Base-by-base conservation (phyloP, 2,329 filamentous ascomycete genomes). In the Colletotrichum sp. region DNA sequence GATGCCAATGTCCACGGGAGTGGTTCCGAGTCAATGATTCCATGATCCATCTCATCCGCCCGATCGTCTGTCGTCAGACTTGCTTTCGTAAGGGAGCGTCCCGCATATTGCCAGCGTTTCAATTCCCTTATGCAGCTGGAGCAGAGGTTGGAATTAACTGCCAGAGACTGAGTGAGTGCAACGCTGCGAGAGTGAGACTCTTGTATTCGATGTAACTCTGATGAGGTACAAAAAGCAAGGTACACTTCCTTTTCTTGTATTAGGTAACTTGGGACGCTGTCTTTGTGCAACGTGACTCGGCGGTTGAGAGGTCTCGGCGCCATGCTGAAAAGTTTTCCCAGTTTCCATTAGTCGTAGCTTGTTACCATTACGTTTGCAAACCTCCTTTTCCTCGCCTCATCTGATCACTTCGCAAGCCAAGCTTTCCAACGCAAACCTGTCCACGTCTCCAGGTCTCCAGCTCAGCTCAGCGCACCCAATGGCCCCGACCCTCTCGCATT, bases 291-390 rank as follows among this genome's bases (percentile, higher is more conserved):
- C 34, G 67, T 71, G 71, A 74, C 66, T 71, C 34, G 48, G 38
- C 71, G 43, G 16, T 28, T 18, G 61, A 66, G 61, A 66, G 32
- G 72, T 72, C 62, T 75, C 62, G 73, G 73, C 69, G 62, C 60
- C 52, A 32, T 52, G 60, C 36, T 65, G 60, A 74, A 76, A 70
- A 70, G 60, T 70, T 76, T 76, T 76, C 55, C 52, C 69, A 52
- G 55, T 77, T 76, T 77, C 73, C 24, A 73, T 77, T 76, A 76
- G 73, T 76, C 73, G 65, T 55, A 65, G 32, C 12, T 43, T 66
- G 73, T 78, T 79, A 78, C 78, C 71, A 78, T 82, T 83, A 82
- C 80, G 78, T 80, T 83, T 80, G 73, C 71, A 69, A 78, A 76
- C 65, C 66, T 77, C 65, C 67, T 64, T 55, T 55, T 64, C 68